Evolutionary conservation across 768 basidiomycete species (phyloP), one percentile per base, ranked within the genome.

Genomic region (Lactifluus hygrophoroides): DNA sequence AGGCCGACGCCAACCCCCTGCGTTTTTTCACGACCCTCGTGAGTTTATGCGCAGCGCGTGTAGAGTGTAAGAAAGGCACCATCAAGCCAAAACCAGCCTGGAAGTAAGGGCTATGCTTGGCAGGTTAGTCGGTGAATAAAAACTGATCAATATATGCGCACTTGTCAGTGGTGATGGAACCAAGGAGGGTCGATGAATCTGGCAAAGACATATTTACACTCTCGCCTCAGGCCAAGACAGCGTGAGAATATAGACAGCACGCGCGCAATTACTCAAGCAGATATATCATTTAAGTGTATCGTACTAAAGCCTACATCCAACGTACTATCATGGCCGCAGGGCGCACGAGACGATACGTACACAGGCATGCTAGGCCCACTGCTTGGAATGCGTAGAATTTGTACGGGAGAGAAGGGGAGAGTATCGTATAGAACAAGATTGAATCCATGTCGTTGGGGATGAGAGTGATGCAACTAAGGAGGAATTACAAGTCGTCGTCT

Each of bases 21-120:
- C 37, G 45, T 56, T 10, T 46, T 11, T 10, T 5, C 5, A 32
- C 19, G 14, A 6, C 23, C 34, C 23, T 13, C n/a, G n/a, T 17
- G 44, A 17, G 32, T 27, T 21, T 14, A 19, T 16, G 3, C 16
- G 43, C 19, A 5, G 10, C 8, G 35, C 34, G 30, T 21, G 23
- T 0, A 45, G 16, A 28, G 27, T 19, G 17, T 40, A 13, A 8
- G 28, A 19, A 17, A 16, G 16, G 60, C 73, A 94, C 95, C 94
- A 98, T 94, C 37, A 99, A 80, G 35, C 95, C 96, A 67, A 97
- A 97, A 27, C 96, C 95, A 48, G 95, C 96, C 69, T 95, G 91
- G 69, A 99, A 98, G 75, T 93, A 94, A 37, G 93, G 95, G 69
- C 96, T 99, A 66, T 68, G 66, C 73, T 79, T 80, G 46, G 55